Conservation (phyloP, 2,329 filamentous ascomycete genomes). For the Lomentospora prolificans region DNA sequence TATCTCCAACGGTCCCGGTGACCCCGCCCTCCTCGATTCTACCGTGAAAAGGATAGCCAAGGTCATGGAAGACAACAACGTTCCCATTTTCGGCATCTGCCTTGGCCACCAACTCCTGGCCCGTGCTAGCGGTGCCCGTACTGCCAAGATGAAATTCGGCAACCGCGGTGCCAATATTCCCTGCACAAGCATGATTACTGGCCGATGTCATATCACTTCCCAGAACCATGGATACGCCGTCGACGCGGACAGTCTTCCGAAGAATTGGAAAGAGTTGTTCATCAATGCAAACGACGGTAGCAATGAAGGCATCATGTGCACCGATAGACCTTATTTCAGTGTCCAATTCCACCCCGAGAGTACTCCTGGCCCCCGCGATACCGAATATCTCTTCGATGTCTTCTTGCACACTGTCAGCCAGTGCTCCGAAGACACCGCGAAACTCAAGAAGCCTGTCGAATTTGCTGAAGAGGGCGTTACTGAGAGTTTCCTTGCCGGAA, state of each 20-base stretch:
- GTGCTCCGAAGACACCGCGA: conserved; percentile 55
- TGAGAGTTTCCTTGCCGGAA: conserved; percentile 47
- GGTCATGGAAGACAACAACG: conserved; percentile 68
- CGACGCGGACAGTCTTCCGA: conserved; percentile 63
- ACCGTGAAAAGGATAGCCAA: conserved; percentile 73
- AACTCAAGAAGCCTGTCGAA: conserved; percentile 62
- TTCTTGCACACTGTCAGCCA: conserved; percentile 79
- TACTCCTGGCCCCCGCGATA: conserved; percentile 88
- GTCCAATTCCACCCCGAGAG: conserved; percentile 99
- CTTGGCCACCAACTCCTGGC: conserved; percentile 89
- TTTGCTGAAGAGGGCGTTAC: conserved; percentile 79
- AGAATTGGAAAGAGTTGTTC: conserved; percentile 87
- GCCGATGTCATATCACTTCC: conserved; percentile 96
- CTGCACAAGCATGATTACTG: conserved; percentile 89
- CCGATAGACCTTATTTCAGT: conserved; percentile 83
- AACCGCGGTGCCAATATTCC: conserved; percentile 98
- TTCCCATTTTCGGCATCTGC: conserved; percentile 92
- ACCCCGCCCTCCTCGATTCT: conserved; percentile 72
- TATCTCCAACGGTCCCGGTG: conserved; percentile 94
- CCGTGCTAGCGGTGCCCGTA: conserved; percentile 74
- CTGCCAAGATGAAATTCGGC: conserved; percentile 97
- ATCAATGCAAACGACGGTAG: conserved; percentile 97
- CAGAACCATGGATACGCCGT: conserved; percentile 98
- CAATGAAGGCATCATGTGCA: conserved; percentile 94
- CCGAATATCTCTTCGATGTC: conserved; percentile 93